A percentile compares a stretch with the other conserved stretches of the same genome.
Conservation (phyloP, 352 stramenopile species). For the Lagenidium giganteum region DNA sequence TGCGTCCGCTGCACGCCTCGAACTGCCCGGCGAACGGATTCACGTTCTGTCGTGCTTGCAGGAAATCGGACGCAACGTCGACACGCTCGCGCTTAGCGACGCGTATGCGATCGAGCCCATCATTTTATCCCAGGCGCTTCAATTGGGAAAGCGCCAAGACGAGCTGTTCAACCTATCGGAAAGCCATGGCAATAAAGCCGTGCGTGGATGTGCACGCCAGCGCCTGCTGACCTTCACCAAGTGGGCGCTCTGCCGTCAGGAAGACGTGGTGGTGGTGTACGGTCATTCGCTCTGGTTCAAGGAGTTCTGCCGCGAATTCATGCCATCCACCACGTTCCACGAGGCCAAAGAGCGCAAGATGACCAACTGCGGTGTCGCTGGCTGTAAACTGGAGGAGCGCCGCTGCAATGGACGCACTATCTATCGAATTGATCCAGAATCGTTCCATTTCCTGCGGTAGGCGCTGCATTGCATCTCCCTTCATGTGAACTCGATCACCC, state of each 20-base stretch:
- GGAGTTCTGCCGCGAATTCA: conserved; percentile 77
- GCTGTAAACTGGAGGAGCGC: conserved; percentile 57
- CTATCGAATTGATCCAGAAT: conserved; percentile 37
- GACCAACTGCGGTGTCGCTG: conserved; percentile 72
- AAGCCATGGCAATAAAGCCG: conserved; percentile 79
- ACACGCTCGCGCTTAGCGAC: conserved; percentile 72
- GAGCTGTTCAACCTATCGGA: conserved; percentile 73
- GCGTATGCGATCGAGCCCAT: conserved; percentile 32
- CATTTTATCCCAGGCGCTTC: conserved; percentile 20
- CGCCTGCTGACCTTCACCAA: conserved; percentile 57
- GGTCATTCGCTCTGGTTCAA: conserved; percentile 86
- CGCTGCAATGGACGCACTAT: conserved; percentile 8
- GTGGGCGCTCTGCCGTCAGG: conserved; percentile 53
- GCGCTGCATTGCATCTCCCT: too few relatives aligned
- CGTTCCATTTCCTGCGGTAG: too few relatives aligned
- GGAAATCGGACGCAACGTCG: conserved; percentile 82
- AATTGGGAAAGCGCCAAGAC: conserved; percentile 39
- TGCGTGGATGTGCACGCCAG: conserved; percentile 50
- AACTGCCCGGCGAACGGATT: conserved; percentile 50
- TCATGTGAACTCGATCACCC: too few relatives aligned
- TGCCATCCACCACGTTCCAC: conserved; percentile 34
- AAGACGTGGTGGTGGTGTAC: conserved; percentile 71
- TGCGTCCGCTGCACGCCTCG: conserved; percentile 52
- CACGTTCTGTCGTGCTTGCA: conserved; percentile 81
- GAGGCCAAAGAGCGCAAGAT: conserved; percentile 60